phyloP scores from a whole-genome alignment of 306 rosid species.

The Cucurbita maxima region DNA sequence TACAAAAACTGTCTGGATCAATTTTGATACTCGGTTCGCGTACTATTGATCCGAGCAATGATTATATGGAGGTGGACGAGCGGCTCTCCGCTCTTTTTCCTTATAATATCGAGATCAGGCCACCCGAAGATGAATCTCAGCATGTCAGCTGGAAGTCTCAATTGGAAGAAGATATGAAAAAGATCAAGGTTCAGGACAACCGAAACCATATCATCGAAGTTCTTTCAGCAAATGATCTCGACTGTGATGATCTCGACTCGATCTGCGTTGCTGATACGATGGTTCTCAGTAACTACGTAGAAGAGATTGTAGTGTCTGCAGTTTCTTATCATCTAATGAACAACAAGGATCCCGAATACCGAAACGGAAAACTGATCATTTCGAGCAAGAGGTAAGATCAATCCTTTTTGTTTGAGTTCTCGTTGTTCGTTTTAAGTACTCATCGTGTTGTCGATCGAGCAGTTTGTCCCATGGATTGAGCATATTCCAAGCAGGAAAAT shows the following conservation, averaged over 20 bases:
- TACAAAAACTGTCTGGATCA: conserved; percentile 61
- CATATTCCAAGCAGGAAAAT: conserved; percentile 62
- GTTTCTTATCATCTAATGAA: conserved; percentile 81
- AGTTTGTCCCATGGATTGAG: conserved; percentile 79
- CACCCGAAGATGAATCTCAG: conserved; percentile 73
- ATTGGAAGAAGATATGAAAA: conserved; percentile 82
- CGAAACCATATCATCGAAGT: conserved; percentile 82
- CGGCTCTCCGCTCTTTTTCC: conserved; percentile 54
- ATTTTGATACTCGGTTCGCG: conserved; percentile 79
- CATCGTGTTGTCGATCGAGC: conserved; percentile 18
- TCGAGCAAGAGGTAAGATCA: conserved; percentile 49
- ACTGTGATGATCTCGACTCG: conserved; percentile 71
- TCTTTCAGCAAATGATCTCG: conserved; percentile 85
- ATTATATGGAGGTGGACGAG: conserved; percentile 48
- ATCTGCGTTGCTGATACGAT: conserved; percentile 66
- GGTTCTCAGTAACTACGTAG: conserved; percentile 70
- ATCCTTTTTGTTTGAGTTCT: not conserved
- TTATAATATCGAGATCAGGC: conserved; percentile 63
- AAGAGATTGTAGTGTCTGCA: conserved; percentile 93
- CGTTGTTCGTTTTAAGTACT: not conserved
- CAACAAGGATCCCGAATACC: conserved; percentile 75
- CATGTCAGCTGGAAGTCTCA: conserved; percentile 85
- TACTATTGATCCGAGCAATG: conserved; percentile 36
- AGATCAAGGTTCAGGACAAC: conserved; percentile 83
- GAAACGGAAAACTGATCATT: conserved; percentile 78